Evolutionary conservation across 2,329 filamentous ascomycete genomes (phyloP).

Genomic region (Escovopsis sp.): DNA sequence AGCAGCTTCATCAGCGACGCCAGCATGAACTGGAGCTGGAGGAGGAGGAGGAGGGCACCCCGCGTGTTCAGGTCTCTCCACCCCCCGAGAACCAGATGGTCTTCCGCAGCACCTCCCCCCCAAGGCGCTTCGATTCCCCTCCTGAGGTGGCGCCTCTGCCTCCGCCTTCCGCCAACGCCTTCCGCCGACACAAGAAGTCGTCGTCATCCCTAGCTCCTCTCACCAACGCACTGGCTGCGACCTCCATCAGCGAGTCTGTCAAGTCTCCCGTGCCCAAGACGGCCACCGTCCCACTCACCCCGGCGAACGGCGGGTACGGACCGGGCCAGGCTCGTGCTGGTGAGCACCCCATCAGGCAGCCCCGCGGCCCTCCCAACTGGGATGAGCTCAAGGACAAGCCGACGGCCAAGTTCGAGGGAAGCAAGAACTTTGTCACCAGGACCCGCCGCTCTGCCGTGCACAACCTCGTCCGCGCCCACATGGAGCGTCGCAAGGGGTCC

Average conservation of each 20-base stretch:
- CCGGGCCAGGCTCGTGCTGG: slow-evolving; percentile 86
- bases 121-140: slow-evolving; percentile 54
- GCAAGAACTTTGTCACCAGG: slow-evolving; percentile 91
- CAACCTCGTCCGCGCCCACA: slow-evolving; percentile 78
- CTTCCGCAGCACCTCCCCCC: slow-evolving; percentile 51
- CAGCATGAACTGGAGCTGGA: slow-evolving; percentile 30
- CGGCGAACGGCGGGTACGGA: slow-evolving; percentile 72
- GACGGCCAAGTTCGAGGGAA: slow-evolving; percentile 84
- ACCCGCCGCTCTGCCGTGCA: slow-evolving; percentile 84
- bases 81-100: slow-evolving; percentile 45
- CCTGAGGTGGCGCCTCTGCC: slow-evolving; percentile 57
- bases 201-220: slow-evolving; percentile 52
- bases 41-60: slow-evolving; percentile 36
- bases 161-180: slow-evolving; percentile 78
- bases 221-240: slow-evolving; percentile 32
- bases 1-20: slow-evolving; percentile 26
- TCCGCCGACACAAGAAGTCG: slow-evolving; percentile 88
- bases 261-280: slow-evolving; percentile 62
- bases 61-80: slow-evolving; percentile 70
- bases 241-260: slow-evolving; percentile 27
- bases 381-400: slow-evolving; percentile 85
- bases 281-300: slow-evolving; percentile 64
- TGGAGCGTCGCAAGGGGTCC: slow-evolving; percentile 69
- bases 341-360: slow-evolving; percentile 87
- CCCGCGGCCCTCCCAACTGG: slow-evolving; percentile 76